Base-by-base conservation (phyloP, 2,329 filamentous ascomycete species). In the Ceratocystis cubensis region DNA sequence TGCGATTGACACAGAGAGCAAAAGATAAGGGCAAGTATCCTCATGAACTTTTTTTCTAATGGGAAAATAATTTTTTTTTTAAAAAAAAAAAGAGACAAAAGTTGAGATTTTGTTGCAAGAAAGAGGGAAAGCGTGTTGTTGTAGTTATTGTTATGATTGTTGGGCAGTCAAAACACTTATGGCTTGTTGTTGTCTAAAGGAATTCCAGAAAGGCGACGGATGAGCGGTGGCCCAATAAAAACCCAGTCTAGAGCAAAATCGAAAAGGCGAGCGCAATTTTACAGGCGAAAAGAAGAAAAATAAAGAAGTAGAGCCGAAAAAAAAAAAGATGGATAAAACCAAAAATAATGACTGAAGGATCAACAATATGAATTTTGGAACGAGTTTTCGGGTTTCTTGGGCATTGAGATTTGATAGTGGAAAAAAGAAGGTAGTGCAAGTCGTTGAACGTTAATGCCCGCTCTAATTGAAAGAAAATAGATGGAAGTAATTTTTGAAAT, bases 131-230 rank as follows among this genome's bases (percentile, higher is more conserved):
- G 25, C 22, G 64, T 46, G 53, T 59, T 61, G 37, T 56, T 65
- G 44, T 59, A 46, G 37, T 45, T 59, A 33, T 56, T 48, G 53
- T 28, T 61, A 22, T 57, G 44, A 25, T 63, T 50, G 28, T 64
- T 64, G 62, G 64, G 56, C 64, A 56, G 56, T 61, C 20, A 61
- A 64, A n/a, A 53, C 22, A 10, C 5, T 53, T 53, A 15, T 41
- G 13, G 37, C 25, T 22, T 53, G 48, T 25, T 53, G 48, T 25
- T 30, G 56, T 30, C 4, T 59, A 59, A 59, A 30, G 56, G 56
- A 20, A 59, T 30, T 10, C 5, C 37, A 41, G 3, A 15, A 41
- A 59, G 56, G 33, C 8, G 56, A 17, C 28, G 25, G 56, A 33
- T 33, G 28, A 59, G 33, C 33, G 30, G 56, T 30, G 56, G 56